A percentile compares a stretch with the other conserved stretches of the same genome.
Conservation (phyloP, 1,139 yeast species). For the Hansenula sp. region DNA sequence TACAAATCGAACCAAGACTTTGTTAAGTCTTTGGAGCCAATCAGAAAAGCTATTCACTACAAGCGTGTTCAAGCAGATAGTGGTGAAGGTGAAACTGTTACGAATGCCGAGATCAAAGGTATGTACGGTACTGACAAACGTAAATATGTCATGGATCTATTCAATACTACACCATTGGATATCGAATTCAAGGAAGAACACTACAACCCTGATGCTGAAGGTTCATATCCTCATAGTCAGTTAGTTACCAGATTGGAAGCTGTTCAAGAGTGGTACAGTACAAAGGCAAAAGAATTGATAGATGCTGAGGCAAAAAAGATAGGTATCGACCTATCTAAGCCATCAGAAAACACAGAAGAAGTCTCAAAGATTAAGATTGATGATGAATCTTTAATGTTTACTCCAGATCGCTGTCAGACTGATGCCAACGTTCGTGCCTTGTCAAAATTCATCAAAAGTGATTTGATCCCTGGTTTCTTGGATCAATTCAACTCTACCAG, state of each 20-base stretch:
- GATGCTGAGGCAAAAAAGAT: slow-evolving; percentile 41
- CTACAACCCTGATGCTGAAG: slow-evolving; percentile 35
- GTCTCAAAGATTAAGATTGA: slow-evolving; percentile 55
- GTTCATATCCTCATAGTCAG: slow-evolving; percentile 76
- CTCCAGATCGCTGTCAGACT: slow-evolving; percentile 74
- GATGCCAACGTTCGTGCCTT: slow-evolving; percentile 61
- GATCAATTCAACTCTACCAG: slow-evolving; percentile 43
- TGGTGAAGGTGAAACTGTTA: slow-evolving; percentile 47
- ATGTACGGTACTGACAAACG: slow-evolving; percentile 83
- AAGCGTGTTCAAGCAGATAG: slow-evolving; percentile 61
- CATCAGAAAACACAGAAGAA: slow-evolving; percentile 22
- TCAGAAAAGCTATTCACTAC: slow-evolving; percentile 76
- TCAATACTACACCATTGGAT: slow-evolving; percentile 82
- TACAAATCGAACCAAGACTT: slow-evolving; percentile 44
- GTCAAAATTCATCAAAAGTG: slow-evolving; percentile 56
- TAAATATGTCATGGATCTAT: slow-evolving; percentile 78
- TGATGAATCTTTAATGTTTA: slow-evolving; percentile 53
- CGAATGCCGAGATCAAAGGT: slow-evolving; percentile 83
- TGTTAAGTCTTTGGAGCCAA: slow-evolving; percentile 52
- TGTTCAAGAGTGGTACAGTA: slow-evolving; percentile 84
- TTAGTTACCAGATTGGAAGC: slow-evolving; percentile 82
- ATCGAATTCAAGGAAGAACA: slow-evolving; percentile 63
- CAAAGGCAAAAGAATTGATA: slow-evolving; percentile 54
- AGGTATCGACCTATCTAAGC: slow-evolving; percentile 26
- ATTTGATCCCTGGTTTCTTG: slow-evolving; percentile 63